These are phyloP conservation scores for Phyllosticta capitalensis DNA, from an alignment of 2,329 filamentous ascomycete species.

Conservation along the genomic window DNA sequence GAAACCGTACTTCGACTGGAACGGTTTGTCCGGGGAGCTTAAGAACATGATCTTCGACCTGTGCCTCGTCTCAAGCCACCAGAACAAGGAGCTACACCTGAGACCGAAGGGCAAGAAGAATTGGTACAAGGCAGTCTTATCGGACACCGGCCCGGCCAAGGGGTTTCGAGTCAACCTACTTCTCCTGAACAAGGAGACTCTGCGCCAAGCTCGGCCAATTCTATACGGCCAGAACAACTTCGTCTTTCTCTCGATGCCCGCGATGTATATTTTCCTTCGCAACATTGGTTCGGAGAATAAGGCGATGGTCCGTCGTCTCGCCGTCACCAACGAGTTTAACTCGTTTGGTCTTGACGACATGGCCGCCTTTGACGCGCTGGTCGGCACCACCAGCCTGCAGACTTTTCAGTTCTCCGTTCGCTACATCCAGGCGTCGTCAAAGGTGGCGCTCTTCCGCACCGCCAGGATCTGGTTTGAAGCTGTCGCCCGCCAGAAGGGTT, in stretches of 20 bases:
- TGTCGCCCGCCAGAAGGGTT: neutral
- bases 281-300: too few relatives aligned
- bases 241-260: too few relatives aligned
- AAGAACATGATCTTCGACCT: neutral
- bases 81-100: too few relatives aligned
- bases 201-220: neutral
- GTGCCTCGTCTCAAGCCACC: neutral
- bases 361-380: neutral
- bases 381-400: neutral
- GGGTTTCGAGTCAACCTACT: too few relatives aligned
- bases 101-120: too few relatives aligned
- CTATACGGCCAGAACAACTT: neutral
- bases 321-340: too few relatives aligned
- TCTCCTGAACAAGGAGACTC: neutral
- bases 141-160: too few relatives aligned
- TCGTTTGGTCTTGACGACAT: too few relatives aligned
- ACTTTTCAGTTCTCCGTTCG: neutral
- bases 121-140: too few relatives aligned
- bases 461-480: neutral
- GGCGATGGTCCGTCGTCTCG: too few relatives aligned
- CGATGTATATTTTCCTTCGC: too few relatives aligned
- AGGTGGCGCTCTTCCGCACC: neutral
- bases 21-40: neutral
- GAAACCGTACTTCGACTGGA: neutral
- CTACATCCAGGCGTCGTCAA: neutral